Conservation (phyloP, 495 filamentous ascomycete genomes). For the Podospora comata region DNA sequence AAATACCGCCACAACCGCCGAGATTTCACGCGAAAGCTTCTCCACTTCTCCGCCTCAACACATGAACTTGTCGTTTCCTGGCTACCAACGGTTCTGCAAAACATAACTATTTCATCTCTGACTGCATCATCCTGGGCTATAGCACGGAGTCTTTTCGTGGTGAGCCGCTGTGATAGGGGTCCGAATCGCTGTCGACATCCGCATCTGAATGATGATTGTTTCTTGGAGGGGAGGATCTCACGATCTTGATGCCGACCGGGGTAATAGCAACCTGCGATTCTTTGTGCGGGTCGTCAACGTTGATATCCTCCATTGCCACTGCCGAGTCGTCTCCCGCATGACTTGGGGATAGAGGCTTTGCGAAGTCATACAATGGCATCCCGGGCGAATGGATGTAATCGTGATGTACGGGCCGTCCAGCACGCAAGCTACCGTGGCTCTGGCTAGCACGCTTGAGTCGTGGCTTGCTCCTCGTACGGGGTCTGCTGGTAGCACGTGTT, state of each 20-base stretch:
- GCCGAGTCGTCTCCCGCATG: slow-evolving; percentile 18
- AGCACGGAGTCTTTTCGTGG: background rate
- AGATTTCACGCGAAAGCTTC: too few relatives aligned
- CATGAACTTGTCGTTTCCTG: too few relatives aligned
- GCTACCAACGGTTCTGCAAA: background rate
- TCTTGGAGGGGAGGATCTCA: background rate
- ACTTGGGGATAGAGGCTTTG: slow-evolving; percentile 30
- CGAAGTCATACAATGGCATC: slow-evolving; percentile 32
- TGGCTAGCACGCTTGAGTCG: slow-evolving; percentile 32
- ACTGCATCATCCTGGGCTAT: background rate
- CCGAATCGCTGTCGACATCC: slow-evolving; percentile 14
- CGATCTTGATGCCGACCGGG: slow-evolving; percentile 7
- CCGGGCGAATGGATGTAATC: background rate
- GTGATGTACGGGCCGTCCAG: slow-evolving; percentile 2
- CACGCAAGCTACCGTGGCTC: slow-evolving; percentile 19
- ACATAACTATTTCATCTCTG: background rate
- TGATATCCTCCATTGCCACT: slow-evolving; percentile 16
- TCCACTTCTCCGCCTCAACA: too few relatives aligned
- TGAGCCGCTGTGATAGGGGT: slow-evolving; percentile 8
- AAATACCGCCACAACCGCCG: background rate
- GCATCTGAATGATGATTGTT: slow-evolving; percentile 8
- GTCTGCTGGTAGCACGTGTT: background rate
- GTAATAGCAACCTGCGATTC: background rate
- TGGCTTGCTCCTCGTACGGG: slow-evolving; percentile 17
- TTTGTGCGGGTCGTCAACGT: background rate